Base-by-base conservation (phyloP, 1,284 basidiomycete genomes). In the Leccinum angustisporum region DNA sequence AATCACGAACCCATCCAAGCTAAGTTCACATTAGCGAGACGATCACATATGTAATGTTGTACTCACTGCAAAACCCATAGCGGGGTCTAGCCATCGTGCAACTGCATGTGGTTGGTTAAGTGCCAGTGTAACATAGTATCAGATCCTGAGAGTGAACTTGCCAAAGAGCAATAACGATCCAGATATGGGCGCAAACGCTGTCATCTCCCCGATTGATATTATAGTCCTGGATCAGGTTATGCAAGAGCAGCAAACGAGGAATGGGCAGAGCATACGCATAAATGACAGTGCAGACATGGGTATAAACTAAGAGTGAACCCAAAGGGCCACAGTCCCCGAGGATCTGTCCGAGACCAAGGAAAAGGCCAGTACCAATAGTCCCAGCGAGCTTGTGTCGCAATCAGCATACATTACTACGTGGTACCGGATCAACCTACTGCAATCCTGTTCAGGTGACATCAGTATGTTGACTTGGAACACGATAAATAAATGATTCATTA, bases 311-410 rank as follows among this genome's bases (percentile, higher is more conserved):
- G 61, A 87, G 78, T 38, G 86, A 85, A 61, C 83, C 88, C 52
- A 82, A 73, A 51, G 84, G 88, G 14, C 88, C 87, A 59, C 84
- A 83, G 13, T 70, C 74, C 13, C 72, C 68, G 14, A 90, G 77
- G 4, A 86, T 81, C 58, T 81, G 77, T 21, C 92, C 93, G 13
- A 89, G 87, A 64, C 91, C 91, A 50, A 95, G 80, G 79, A 95
- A 95, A 21, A 93, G 80, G 71, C 91, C 91, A 1, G 90, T 92
- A 51, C 88, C 88, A 63, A 90, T 84, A 34, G 86, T 88, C 40
- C 88, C 88, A 60, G 87, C 87, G 69, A 88, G 87, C 86, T 88
- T 54, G 57, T 60, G 36, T 67, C 27, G 58, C 8, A 38, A 48
- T 64, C 59, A 63, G 27, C n/a, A 10, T 33, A 16, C 13, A 21